A percentile compares a stretch with the other conserved stretches of the same genome.
These are phyloP conservation scores for Gracilariopsis chorda DNA, from an alignment of 23 red algal genomes.

Conservation along the genomic window DNA sequence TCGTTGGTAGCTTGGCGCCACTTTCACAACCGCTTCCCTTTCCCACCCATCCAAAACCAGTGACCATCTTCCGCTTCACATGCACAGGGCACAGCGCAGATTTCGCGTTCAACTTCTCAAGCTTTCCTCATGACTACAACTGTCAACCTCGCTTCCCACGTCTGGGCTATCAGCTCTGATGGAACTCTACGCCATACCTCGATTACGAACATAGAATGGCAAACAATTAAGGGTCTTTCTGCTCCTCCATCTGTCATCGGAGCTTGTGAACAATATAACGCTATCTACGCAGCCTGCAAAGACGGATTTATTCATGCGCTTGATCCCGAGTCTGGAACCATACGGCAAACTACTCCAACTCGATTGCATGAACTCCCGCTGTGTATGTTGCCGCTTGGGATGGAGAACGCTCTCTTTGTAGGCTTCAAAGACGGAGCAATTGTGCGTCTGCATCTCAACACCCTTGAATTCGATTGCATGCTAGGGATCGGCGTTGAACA, in stretches of 20 bases:
- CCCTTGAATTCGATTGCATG: conserved; percentile 57
- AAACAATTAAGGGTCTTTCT: conserved; percentile 8
- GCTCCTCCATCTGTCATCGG: background rate
- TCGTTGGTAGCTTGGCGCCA: conserved; percentile 17
- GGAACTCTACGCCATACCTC: conserved; percentile 20
- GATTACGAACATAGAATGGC: background rate
- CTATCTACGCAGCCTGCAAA: conserved; percentile 27
- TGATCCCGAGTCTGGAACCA: conserved; percentile 6
- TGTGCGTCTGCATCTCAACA: conserved; percentile 28
- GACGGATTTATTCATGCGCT: conserved; percentile 51
- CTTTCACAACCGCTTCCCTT: background rate
- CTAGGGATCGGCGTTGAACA: conserved; percentile 49
- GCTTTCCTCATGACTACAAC: background rate
- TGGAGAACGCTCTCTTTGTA: conserved; percentile 50
- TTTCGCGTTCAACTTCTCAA: background rate
- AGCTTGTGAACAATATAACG: conserved; percentile 4
- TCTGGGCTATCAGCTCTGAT: conserved; percentile 45
- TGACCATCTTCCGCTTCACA: background rate
- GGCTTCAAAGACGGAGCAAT: conserved; percentile 48
- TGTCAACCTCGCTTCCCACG: conserved; percentile 12
- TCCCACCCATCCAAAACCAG: background rate
- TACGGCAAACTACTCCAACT: background rate
- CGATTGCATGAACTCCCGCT: conserved; percentile 23
- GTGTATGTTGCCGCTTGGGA: conserved; percentile 26
- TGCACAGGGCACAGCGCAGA: background rate